Percentiles rank a stretch among this genome's conserved stretches.
Evolutionary conservation across 148 eudicot species (phyloP).

Genomic region (Rhododendron molle): DNA sequence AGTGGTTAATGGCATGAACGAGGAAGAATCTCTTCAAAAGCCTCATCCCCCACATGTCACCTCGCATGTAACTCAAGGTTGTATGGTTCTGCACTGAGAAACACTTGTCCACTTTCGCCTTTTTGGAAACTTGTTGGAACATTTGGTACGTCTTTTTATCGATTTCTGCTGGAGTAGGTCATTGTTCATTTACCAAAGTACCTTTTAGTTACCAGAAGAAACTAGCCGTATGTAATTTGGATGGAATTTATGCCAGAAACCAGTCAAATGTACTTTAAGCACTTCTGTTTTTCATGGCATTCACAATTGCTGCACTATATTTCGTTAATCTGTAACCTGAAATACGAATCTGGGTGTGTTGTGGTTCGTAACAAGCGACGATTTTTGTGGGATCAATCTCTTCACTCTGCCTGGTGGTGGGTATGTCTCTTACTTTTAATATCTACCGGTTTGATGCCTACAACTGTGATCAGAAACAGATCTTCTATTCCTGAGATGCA

Average conservation of each 20-base stretch:
- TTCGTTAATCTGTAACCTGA: not conserved
- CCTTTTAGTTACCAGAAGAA: not conserved
- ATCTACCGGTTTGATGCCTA: not conserved
- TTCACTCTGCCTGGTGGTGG: not conserved
- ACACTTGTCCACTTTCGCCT: not conserved
- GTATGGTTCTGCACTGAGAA: slow-evolving; percentile 21
- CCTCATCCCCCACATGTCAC: not conserved
- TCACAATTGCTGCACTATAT: not conserved
- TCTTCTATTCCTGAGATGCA: not conserved
- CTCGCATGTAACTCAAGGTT: slow-evolving; percentile 21
- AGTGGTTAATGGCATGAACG: slow-evolving; percentile 11
- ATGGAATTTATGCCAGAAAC: not conserved
- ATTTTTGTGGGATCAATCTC: not conserved
- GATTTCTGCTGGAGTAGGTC: not conserved
- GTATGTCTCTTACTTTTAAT: not conserved
- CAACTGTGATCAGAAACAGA: not conserved
- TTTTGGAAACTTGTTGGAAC: not conserved
- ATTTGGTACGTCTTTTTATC: not conserved
- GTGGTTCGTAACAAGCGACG: not conserved
- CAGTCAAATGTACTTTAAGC: not conserved
- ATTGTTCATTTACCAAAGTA: not conserved
- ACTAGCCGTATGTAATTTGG: not conserved
- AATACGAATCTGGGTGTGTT: not conserved
- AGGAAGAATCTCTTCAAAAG: slow-evolving; percentile 7
- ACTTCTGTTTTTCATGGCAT: not conserved